Conservation (phyloP, 73 alveolate genomes). For the Effrenium voratum region DNA sequence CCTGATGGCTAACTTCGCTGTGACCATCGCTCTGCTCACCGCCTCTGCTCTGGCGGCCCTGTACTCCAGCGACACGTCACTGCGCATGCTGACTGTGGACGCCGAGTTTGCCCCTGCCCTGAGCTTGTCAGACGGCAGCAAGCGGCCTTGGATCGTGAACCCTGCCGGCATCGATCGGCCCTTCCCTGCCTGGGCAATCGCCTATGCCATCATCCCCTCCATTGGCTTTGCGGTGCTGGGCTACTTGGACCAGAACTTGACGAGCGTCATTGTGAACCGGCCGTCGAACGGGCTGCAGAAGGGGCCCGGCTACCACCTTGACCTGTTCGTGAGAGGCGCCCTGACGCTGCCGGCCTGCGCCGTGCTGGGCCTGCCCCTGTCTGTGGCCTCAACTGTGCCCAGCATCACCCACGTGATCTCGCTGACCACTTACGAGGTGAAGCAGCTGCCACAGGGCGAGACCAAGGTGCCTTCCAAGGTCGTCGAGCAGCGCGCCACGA, state of each 20-base stretch:
- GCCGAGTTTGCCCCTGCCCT: neutral
- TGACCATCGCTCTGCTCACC: neutral
- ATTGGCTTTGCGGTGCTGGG: constrained; percentile 10
- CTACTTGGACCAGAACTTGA: constrained; percentile 2
- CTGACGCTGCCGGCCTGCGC: neutral
- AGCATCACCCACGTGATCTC: neutral
- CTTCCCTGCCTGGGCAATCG: constrained; percentile 3
- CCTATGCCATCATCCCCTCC: neutral
- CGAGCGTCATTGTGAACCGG: constrained; percentile 1
- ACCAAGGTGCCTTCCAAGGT: neutral
- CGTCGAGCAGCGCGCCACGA: constrained; percentile 6
- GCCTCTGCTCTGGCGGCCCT: neutral
- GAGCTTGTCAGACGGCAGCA: neutral
- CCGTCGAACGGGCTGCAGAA: neutral
- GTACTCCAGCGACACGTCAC: neutral
- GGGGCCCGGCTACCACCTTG: neutral
- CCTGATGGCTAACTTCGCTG: neutral
- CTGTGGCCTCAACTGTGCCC: neutral
- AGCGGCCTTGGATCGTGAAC: constrained; percentile 16
- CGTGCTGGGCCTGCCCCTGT: constrained; percentile 7
- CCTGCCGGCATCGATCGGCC: neutral
- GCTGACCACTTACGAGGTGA: neutral
- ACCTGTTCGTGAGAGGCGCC: neutral
- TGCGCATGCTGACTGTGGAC: neutral
- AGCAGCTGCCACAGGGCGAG: neutral